These are phyloP conservation scores for Fusarium keratoplasticum DNA, from an alignment of 2,329 filamentous ascomycete genomes.

Conservation along the genomic window DNA sequence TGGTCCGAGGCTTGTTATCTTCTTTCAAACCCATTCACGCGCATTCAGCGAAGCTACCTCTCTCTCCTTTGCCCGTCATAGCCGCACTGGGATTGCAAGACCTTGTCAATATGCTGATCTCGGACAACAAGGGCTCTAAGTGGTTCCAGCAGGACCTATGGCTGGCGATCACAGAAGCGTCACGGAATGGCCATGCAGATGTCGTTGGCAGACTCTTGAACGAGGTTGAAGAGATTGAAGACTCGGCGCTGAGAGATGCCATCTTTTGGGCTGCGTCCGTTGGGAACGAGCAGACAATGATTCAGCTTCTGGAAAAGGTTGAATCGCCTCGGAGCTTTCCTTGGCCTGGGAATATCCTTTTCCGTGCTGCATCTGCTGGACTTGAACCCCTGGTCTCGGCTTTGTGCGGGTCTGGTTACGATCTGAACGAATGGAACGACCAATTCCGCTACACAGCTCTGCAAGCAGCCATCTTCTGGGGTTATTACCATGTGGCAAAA, in stretches of 20 bases:
- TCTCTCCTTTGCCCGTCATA: background rate
- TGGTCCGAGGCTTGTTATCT: background rate
- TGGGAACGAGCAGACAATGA: background rate
- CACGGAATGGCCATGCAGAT: background rate
- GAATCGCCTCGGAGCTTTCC: background rate
- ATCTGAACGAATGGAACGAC: background rate
- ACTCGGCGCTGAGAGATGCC: background rate
- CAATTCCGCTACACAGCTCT: background rate
- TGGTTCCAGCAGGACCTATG: background rate
- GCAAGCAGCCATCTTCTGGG: background rate
- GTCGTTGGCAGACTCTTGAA: background rate
- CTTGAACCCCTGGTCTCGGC: background rate
- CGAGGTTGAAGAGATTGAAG: background rate
- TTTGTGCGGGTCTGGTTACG: background rate
- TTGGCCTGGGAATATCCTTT: background rate
- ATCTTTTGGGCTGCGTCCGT: background rate
- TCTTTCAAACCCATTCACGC: background rate
- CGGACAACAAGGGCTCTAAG: background rate
- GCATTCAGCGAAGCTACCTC: background rate
- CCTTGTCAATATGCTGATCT: background rate
- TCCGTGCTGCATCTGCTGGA: background rate
- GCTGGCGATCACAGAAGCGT: background rate
- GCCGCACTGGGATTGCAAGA: background rate
- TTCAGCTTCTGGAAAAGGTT: background rate
- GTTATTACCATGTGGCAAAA: background rate